Evolutionary conservation across 306 rosid species (phyloP).

Genomic region (Cicer judaicum): DNA sequence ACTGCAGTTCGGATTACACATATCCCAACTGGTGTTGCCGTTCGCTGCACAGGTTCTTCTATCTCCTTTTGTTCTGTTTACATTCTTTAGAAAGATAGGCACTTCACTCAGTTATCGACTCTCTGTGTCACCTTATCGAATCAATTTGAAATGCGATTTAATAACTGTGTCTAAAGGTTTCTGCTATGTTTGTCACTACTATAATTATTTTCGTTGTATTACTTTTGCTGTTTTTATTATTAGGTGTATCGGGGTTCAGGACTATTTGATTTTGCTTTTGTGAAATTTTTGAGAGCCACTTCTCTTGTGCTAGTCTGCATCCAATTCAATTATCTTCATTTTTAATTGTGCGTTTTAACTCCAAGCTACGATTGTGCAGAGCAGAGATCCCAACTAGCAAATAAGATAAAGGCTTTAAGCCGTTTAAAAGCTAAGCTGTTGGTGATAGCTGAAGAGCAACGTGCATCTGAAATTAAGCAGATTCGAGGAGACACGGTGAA

Average conservation of each 20-base stretch:
- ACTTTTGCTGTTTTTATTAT: not conserved
- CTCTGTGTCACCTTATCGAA: not conserved
- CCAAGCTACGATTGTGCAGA: constrained; percentile 58
- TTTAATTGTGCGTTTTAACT: constrained; percentile 27
- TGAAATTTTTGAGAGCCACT: not conserved
- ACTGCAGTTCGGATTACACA: constrained; percentile 97
- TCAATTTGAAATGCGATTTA: not conserved
- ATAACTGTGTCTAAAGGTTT: not conserved
- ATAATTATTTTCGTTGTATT: not conserved
- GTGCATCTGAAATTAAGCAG: constrained; percentile 88
- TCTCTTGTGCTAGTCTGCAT: constrained; percentile 6
- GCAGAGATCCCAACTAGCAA: constrained; percentile 91
- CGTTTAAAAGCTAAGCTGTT: constrained; percentile 89
- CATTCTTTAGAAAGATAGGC: not conserved
- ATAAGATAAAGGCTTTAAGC: constrained; percentile 81
- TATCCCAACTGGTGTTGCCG: constrained; percentile 93
- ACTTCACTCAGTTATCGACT: not conserved
- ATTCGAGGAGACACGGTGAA: constrained; percentile 92
- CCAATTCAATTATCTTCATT: not conserved
- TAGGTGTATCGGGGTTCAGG: too few relatives aligned
- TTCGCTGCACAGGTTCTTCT: constrained; percentile 88
- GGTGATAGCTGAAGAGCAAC: constrained; percentile 90
- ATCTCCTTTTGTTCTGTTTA: constrained; percentile 24
- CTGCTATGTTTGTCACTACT: not conserved
- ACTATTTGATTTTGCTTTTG: not conserved